Base-by-base conservation (phyloP, 2,329 filamentous ascomycete species). In the Colletotrichum simmondsii region DNA sequence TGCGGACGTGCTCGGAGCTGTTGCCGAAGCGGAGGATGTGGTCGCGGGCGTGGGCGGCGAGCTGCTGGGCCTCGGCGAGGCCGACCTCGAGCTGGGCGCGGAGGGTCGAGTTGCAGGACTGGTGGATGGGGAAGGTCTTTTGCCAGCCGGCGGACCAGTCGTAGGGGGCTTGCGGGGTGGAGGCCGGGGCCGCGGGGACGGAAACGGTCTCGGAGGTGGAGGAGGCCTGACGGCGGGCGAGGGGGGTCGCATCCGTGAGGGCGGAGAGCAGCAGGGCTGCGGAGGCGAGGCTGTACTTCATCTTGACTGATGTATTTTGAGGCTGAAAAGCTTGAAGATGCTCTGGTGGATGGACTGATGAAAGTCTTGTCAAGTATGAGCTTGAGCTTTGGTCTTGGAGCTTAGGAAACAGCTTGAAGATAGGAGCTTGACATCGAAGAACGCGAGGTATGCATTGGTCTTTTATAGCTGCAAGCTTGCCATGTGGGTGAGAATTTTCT, bases 21-120 rank as follows among this genome's bases (percentile, higher is more conserved):
- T 87, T 86, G 37, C 91, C 90, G 76, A 84, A 88, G 59, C 86
- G 85, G 16, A 90, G 85, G 63, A 92, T 86, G 77, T 93, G 92
- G 53, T 91, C 86, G 72, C 87, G 88, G 7, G 92, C 92, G 77
- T 92, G 90, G 64, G 85, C 80, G 8, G 89, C 90, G 4, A 93
- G 84, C 64, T 81, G 78, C 52, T 91, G 80, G 5, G 90, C 86
- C 79, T 94, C 92, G 22, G 87, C 82, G 0, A 94, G 83, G 6
- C 86, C 92, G 19, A 82, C 80, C 49, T 84, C 81, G 56, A 94
- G 85, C 79, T 92, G 89, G 8, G 80, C 81, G 54, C 83, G 84
- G 76, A 92, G 86, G 2, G 91, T 93, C 61, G 84, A 81, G 77
- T 94, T 93, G 83, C 92, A 94, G 28, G 90, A 92, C 42, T 84